Percentiles rank a stretch among this genome's conserved stretches.
These are phyloP conservation scores for Penicillium lividum DNA, from an alignment of 495 filamentous ascomycete genomes.

Conservation along the genomic window DNA sequence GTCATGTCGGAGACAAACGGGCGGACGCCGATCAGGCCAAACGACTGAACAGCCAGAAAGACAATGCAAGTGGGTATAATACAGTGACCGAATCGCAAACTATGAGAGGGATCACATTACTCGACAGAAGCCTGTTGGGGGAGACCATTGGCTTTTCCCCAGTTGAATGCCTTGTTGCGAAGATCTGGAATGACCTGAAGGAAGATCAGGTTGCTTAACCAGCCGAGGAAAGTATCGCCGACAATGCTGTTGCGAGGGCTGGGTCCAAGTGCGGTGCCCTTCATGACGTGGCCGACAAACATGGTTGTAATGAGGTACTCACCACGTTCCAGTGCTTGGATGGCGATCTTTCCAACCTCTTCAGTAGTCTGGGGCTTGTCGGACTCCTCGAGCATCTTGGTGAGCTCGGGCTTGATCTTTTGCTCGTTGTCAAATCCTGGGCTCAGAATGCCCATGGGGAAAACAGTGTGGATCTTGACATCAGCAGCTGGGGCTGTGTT, in stretches of 20 bases:
- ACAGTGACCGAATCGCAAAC: slow-evolving; percentile 11
- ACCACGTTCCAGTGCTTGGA: slow-evolving; percentile 75
- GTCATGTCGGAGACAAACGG: slow-evolving; percentile 5
- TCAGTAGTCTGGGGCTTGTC: slow-evolving; percentile 80
- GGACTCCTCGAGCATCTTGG: slow-evolving; percentile 74
- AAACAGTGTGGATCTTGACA: slow-evolving; percentile 80
- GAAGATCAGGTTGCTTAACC: slow-evolving; percentile 47
- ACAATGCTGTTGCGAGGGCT: slow-evolving; percentile 45
- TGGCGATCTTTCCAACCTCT: slow-evolving; percentile 68
- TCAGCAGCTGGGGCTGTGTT: slow-evolving; percentile 47
- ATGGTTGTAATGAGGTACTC: slow-evolving; percentile 74
- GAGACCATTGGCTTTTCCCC: slow-evolving; percentile 46
- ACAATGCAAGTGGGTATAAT: slow-evolving; percentile 28
- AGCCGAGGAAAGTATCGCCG: slow-evolving; percentile 44
- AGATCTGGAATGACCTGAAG: slow-evolving; percentile 46
- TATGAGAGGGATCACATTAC: background rate
- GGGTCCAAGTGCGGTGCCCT: slow-evolving; percentile 48
- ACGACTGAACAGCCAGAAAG: slow-evolving; percentile 11
- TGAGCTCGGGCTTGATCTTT: slow-evolving; percentile 75
- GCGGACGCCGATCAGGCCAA: slow-evolving; percentile 11
- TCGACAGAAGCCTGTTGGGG: slow-evolving; percentile 14
- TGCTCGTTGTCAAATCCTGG: slow-evolving; percentile 81
- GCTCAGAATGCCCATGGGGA: slow-evolving; percentile 77
- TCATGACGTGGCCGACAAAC: slow-evolving; percentile 66
- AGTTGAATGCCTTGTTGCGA: slow-evolving; percentile 45